These are phyloP conservation scores for Manihot esculenta DNA, from an alignment of 441 rosid genomes.

Conservation along the genomic window DNA sequence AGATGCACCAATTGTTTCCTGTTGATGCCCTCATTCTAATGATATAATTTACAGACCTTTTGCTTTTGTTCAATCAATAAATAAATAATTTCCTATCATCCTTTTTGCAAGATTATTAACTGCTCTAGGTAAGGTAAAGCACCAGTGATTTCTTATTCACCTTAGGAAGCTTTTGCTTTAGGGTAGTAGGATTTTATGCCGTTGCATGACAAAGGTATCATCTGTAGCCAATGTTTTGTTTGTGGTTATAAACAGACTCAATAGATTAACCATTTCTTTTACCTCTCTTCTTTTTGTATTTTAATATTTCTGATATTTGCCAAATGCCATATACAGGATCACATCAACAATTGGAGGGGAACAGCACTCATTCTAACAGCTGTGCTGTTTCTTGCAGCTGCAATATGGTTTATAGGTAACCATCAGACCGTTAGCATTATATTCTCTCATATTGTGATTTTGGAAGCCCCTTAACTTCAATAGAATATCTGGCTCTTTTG, in stretches of 20 bases:
- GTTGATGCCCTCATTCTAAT: background rate
- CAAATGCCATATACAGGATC: constrained; percentile 40
- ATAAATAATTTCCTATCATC: background rate
- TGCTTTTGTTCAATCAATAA: background rate
- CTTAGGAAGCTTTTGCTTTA: background rate
- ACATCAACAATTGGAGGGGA: constrained; percentile 73
- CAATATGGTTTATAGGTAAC: constrained; percentile 73
- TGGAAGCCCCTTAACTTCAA: background rate
- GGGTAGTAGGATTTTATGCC: background rate
- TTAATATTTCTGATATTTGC: background rate
- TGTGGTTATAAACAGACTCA: background rate
- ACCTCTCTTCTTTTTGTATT: background rate
- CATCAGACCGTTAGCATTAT: background rate
- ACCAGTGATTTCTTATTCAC: background rate
- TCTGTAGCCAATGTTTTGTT: constrained; percentile 2
- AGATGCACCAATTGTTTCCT: background rate
- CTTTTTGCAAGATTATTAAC: background rate
- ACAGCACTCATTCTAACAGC: constrained; percentile 76
- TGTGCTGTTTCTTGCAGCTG: constrained; percentile 74
- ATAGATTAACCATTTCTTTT: background rate
- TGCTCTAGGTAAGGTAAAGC: background rate
- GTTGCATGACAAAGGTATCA: too few species aligned
- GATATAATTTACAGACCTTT: background rate
- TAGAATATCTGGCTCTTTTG: background rate
- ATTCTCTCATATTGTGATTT: background rate